These are phyloP conservation scores for Ammopiptanthus mongolicus DNA, from an alignment of 306 rosid species.

Conservation along the genomic window DNA sequence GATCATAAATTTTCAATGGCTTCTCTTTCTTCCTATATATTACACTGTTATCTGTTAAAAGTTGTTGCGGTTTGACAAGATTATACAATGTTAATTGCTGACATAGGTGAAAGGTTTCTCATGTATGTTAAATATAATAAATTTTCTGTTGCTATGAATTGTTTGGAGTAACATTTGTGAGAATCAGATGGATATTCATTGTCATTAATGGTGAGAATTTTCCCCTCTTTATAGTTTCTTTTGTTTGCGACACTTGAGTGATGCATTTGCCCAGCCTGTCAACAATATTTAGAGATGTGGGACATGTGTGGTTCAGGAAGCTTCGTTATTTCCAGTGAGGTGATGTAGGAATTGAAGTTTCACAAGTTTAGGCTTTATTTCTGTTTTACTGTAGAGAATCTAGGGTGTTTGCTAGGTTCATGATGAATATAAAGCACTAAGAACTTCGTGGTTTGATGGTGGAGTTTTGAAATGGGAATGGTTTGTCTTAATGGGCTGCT, in stretches of 20 bases:
- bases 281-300: background rate
- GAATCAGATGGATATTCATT: background rate
- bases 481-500: background rate
- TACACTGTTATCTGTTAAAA: background rate
- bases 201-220: background rate
- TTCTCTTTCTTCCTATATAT: background rate
- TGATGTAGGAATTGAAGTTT: background rate
- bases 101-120: background rate
- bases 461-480: background rate
- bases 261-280: background rate
- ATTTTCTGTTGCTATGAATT: background rate
- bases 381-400: background rate
- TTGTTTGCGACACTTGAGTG: background rate
- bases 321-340: background rate
- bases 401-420: background rate
- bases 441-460: background rate
- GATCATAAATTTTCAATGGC: background rate
- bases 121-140: background rate
- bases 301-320: background rate
- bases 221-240: background rate
- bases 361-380: background rate
- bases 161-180: background rate
- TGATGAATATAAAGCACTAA: background rate
- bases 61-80: background rate
- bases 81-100: background rate